Percentiles rank a stretch among this genome's conserved stretches.
Conservation (phyloP, 192 early-diverging fungal genomes). For the Podila horticola region DNA sequence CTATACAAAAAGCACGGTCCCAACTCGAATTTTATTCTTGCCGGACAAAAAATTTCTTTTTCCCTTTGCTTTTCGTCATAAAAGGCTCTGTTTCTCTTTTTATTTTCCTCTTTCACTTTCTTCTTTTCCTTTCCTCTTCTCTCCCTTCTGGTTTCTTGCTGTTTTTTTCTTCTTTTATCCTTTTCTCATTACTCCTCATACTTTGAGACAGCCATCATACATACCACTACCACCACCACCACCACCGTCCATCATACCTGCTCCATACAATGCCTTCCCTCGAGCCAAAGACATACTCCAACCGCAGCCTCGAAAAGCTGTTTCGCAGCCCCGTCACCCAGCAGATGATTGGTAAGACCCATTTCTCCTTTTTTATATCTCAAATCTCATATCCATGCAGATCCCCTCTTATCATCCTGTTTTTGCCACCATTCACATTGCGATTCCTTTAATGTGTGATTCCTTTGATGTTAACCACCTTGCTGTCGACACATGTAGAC, state of each 20-base stretch:
- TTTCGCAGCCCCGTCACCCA: slow-evolving; percentile 51
- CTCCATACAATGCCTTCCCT: slow-evolving; percentile 36
- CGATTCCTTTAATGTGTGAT: background rate
- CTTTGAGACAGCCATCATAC: background rate
- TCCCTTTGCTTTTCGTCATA: slow-evolving; percentile 1
- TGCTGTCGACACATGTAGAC: slow-evolving; percentile 1
- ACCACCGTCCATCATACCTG: too few relatives aligned
- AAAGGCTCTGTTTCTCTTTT: background rate
- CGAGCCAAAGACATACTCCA: slow-evolving; percentile 49
- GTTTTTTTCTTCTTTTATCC: background rate
- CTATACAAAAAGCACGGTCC: slow-evolving; percentile 21
- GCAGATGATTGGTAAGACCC: slow-evolving; percentile 48
- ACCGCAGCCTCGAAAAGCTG: slow-evolving; percentile 41
- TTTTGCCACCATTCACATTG: background rate
- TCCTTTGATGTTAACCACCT: too few relatives aligned
- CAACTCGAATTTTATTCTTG: slow-evolving; percentile 54
- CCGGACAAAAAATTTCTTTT: slow-evolving; percentile 7
- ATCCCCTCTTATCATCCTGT: background rate
- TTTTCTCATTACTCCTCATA: slow-evolving; percentile 1
- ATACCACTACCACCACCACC: background rate
- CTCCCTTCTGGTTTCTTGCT: background rate
- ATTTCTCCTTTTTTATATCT: background rate
- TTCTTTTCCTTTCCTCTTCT: background rate
- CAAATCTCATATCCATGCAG: background rate
- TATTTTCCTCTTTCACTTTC: background rate